Evolutionary conservation across 495 filamentous ascomycete genomes (phyloP), one percentile per base, ranked within the genome.

Genomic region (Melanomma pulvis-pyrius): DNA sequence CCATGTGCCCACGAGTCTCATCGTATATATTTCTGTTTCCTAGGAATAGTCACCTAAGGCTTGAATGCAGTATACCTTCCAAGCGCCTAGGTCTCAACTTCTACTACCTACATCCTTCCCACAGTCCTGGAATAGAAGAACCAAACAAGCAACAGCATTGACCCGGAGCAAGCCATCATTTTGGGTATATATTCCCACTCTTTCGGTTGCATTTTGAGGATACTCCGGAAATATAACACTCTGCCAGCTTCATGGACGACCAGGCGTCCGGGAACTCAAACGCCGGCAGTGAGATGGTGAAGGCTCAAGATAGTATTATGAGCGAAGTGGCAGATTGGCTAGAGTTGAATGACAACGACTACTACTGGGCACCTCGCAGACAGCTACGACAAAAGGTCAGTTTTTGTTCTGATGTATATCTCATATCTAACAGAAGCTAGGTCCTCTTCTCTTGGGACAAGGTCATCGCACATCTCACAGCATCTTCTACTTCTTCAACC

Each of bases 311-410:
- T 24, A 32, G 5, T 8, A 24, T 63, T 5, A n/a, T 68, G 46
- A 29, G 34, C 41, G 65, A 57, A 39, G 58, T 68, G 13, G 65
- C 41, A 17, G 65, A 68, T 17, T 68, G 51, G 48, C 44, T 68
- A 12, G 48, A 50, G 36, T 25, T 56, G 6, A 59, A 57, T 34
- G 58, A 63, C 28, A 30, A 49, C 19, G 58, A 63, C 36, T 44
- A 61, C 36, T 29, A 39, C 24, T 68, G 58, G 51, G 24, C 39
- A 22, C 17, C 24, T 6, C 48, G 22, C 15, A 29, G 7, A 15
- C 32, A 32, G 34, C 7, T 13, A 24, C 22, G 19, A n/a, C 29
- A 17, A 17, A 49, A 12, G n/a, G n/a, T 25, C 22, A 29, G 25
- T 53, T 29, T 24, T 48, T 48, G 17, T 11, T 24, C 6, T n/a